Conservation (phyloP, 2,329 filamentous ascomycete species). For the Aspergillus candidus region DNA sequence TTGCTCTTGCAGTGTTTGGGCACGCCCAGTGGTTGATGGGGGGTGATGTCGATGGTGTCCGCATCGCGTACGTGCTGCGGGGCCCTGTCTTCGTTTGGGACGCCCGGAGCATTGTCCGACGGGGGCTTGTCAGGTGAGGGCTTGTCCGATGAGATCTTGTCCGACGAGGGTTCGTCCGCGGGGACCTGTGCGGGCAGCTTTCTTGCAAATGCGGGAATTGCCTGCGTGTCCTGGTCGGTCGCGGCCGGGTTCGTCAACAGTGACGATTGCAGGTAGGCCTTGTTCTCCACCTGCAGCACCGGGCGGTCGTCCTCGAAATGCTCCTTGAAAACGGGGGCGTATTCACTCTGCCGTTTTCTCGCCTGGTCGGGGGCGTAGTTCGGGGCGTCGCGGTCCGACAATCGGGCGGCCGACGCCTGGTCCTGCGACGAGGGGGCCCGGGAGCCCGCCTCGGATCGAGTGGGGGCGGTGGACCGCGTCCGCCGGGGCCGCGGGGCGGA, state of each 20-base stretch:
- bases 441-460: too few relatives aligned
- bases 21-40: constrained; percentile 28
- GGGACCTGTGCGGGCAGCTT: constrained; percentile 35
- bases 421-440: too few relatives aligned
- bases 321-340: constrained; percentile 57
- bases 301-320: constrained; percentile 51
- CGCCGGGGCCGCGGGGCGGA: constrained; percentile 51
- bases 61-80: constrained; percentile 14
- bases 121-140: constrained; percentile 6
- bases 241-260: constrained; percentile 28
- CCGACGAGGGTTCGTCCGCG: constrained; percentile 11
- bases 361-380: constrained; percentile 17
- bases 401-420: too few relatives aligned
- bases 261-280: constrained; percentile 39
- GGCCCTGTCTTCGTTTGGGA: constrained; percentile 3
- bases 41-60: constrained; percentile 27
- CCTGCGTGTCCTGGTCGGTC: constrained; percentile 22
- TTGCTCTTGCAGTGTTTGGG: constrained; percentile 50
- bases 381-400: constrained; percentile 8
- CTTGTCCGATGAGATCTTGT: neutral
- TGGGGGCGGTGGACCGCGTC: constrained; percentile 24
- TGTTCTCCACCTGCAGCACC: constrained; percentile 36
- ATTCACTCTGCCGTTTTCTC: constrained; percentile 34
- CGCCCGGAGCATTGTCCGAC: constrained; percentile 5
- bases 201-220: constrained; percentile 41